Evolutionary conservation across 2,329 filamentous ascomycete genomes (phyloP), one percentile per base, ranked within the genome.

Genomic region (Leptographium procerum): DNA sequence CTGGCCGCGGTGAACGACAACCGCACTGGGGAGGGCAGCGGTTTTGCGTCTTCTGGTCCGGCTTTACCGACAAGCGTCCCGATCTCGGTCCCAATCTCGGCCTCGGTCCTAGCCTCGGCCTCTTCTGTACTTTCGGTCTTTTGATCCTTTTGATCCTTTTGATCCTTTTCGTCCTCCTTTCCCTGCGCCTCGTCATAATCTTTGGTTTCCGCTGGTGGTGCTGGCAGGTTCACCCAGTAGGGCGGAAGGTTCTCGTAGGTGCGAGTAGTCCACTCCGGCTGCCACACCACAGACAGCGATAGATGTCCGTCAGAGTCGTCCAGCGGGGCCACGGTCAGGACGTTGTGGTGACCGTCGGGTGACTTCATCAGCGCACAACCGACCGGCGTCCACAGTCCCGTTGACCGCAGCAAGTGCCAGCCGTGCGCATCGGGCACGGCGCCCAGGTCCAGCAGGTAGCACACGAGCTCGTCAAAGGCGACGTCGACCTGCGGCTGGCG

Each of bases 391-490:
- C 82, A 85, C 2, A 85, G 65, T 0, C 82, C 82, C 6, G 79
- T 79, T 0, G 76, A 77, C 29, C 80, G 73, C 59, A 85, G 62
- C 62, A 84, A 69, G 47, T 75, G 76, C 76, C 82, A 84, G 2
- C 82, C 82, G 55, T 80, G 79, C 0, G 78, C 68, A 59, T 84
- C 79, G 0, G 83, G 82, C 2, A 83, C 72, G 2, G 83, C 84
- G 2, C 84, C 84, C 10, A 85, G 72, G 66, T 87, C 84, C 1
- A 87, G 68, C 40, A 87, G 69, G 60, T 86, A 86, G 29, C 75
- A 77, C 0, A 87, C 70, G 3, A 87, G 70, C 62, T 84, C 79
- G 60, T 83, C 80, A 64, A 87, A 84, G 0, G 69, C 71, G 2
- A 78, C 69, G 33, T 80, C 77, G 19, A 77, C 77, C 66, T 80